Evolutionary conservation across 495 filamentous ascomycete species (phyloP), one percentile per base, ranked within the genome.

Genomic region (Polyplosphaeria fusca): DNA sequence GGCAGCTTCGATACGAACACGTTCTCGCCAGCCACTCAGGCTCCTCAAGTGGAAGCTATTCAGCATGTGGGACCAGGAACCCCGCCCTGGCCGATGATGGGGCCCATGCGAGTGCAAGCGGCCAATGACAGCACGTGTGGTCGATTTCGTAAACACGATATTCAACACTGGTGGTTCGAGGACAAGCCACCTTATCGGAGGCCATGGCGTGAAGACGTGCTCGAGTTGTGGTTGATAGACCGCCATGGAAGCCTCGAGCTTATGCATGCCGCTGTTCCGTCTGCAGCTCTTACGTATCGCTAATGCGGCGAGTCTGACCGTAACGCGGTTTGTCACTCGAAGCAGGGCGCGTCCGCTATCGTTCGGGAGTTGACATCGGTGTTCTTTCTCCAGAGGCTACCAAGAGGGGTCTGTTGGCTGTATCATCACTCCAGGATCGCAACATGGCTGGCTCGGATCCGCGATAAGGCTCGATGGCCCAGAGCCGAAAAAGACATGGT

Each of bases 221-320:
- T 35, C 46, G 27, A 14, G 23, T 2, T 13, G 13, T 37, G 11
- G 12, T 37, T 37, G 19, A 18, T 16, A 25, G 14, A 39, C n/a
- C 16, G 24, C 11, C n/a, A 35, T 39, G 22, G 35, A 24, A 19
- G 16, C 19, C 44, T 47, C 32, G n/a, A 49, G 38, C 45, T 26
- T 38, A 59, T 59, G 55, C 55, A 59, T 24, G 45, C 44, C 53
- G 53, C 30, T 49, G 27, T 42, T 61, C 38, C 44, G 42, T 51
- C 37, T 52, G 47, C 52, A 52, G 59, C 52, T 57, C 59, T 57
- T 62, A 62, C 59, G 59, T 62, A 57, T 57, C 47, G 47, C 59
- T 48, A 62, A 57, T 48, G 59, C 59, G 57, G 25, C 30, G 25
- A 9, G 40, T 35, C 19, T 5, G 13, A 3, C 27, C 40, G 59